Conservation (phyloP, 2,329 filamentous ascomycete genomes). For the Raffaelea ambrosiae region DNA sequence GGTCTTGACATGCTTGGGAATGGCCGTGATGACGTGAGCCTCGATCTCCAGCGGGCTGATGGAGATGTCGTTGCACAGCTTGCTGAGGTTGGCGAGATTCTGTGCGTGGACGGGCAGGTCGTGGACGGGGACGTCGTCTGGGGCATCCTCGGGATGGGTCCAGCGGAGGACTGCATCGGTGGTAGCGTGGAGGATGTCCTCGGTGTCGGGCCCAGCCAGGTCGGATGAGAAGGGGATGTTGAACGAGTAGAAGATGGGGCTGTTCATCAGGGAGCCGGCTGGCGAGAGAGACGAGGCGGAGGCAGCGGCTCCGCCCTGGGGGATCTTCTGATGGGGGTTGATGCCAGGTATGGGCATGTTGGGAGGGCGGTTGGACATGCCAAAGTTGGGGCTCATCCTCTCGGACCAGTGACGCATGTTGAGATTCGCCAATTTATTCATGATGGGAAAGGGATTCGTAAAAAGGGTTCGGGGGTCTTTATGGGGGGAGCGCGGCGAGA, state of each 20-base stretch:
- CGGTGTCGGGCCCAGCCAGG: constrained; percentile 82
- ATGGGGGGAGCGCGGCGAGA: constrained; percentile 1
- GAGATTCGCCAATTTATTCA: constrained; percentile 58
- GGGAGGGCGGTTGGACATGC: constrained; percentile 47
- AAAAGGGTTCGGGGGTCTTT: background rate
- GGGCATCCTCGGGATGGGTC: constrained; percentile 83
- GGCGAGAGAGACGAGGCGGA: constrained; percentile 27
- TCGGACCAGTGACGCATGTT: constrained; percentile 65
- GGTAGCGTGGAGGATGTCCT: constrained; percentile 91
- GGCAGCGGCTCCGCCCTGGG: constrained; percentile 32
- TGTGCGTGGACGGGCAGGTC: constrained; percentile 86
- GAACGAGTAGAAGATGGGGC: constrained; percentile 86
- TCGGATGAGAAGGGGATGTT: constrained; percentile 94
- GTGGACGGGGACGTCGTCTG: constrained; percentile 75
- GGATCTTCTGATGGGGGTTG: constrained; percentile 50
- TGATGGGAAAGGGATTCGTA: constrained; percentile 29
- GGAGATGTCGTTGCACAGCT: constrained; percentile 74
- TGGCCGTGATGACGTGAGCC: constrained; percentile 74
- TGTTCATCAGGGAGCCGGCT: constrained; percentile 60
- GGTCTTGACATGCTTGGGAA: constrained; percentile 62
- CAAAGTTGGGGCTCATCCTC: constrained; percentile 60
- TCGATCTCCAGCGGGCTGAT: constrained; percentile 63
- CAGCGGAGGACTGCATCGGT: constrained; percentile 80
- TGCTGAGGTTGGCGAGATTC: constrained; percentile 72
- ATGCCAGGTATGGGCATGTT: constrained; percentile 47